Base-by-base conservation (phyloP, 805 yeast genomes). In the Metschnikowia gruessii region DNA sequence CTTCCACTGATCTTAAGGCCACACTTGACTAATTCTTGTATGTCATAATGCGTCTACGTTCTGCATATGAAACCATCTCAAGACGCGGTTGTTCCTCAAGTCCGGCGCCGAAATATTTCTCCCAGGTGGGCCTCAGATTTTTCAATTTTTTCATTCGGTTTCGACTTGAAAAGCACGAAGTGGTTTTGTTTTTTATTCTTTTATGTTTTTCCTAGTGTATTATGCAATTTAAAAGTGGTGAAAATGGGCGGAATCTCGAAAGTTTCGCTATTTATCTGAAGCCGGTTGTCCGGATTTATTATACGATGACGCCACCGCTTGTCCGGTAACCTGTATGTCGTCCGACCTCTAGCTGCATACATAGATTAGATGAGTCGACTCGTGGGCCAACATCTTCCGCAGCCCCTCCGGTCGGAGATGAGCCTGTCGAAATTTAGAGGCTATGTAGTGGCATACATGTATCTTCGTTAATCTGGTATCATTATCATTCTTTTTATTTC, bases 311-410 rank as follows among this genome's bases (percentile, higher is more conserved):
- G 40, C 26, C 24, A 34, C 48, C 48, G 48, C 41, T 45, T 35
- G 48, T 40, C 48, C 48, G 48, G 28, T 11, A 10, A 6, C 18
- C 26, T 40, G 13, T 45, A 30, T 45, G 48, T 43, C 21, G 37
- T 29, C 36, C 37, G 37, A 17, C 48, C 37, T 12, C 48, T 45
- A 45, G 40, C 40, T 45, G 48, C 48, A 45, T 45, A 40, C 48
- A 40, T 28, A 13, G 18, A 29, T 22, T 15, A 30, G 7, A 37
- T 38, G 44, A 45, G 40, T 18, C 42, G 6, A 26, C 40, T 28
- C 38, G 39, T 30, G 43, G 37, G 37, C 33, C 43, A 39, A 35
- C 43, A 35, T 30, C 43, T 45, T 37, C 26, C 43, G 47, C 47
- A 33, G 47, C 16, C 47, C 47, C 33, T 38, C 36, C 13, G 39